Base-by-base conservation (phyloP, 371 early-diverging fungal species). In the Mucor saturninus region DNA sequence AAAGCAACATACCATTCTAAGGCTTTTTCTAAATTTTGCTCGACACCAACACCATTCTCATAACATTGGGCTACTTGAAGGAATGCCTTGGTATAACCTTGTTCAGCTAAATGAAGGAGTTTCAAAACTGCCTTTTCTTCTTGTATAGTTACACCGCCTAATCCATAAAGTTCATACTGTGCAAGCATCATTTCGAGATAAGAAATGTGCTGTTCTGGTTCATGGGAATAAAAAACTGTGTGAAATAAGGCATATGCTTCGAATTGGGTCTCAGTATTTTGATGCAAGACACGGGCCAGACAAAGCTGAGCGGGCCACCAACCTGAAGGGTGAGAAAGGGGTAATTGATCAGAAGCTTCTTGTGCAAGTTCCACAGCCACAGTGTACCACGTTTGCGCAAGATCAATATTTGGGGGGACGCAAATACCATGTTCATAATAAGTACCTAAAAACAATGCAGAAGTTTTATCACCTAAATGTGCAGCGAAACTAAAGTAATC, bases 21-120 rank as follows among this genome's bases (percentile, higher is more conserved):
- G 4, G 96, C 95, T 64, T 86, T 78, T 9, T 69, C 53, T 6
- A 84, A 54, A 65, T 93, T 77, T 68, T 81, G 74, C 38, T 79
- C 79, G 1, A 90, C 82, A 8, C 94, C 95, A 42, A 90, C 69
- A 10, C 96, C 98, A 56, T 90, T 84, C 64, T 93, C 95, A 68
- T 91, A 95, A 63, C 96, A 95, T 42, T 74, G 70, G 3, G 75
- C 80, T n/a, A 76, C 70, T 32, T 69, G 70, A 50, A 73, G 54
- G 55, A 70, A 77, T 1, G 71, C 72, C 32, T 70, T 73, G 43
- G 59, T 48, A n/a, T 75, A 59, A 32, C 68, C 69, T 9, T 67
- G 26, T 30, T 71, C 65, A 21, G 75, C 75, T 29, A 73, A 57
- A 31, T 53, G 51, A 2, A 73, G 31, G 8, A 79, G 60, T 31